Percentiles rank a stretch among this genome's conserved stretches.
Conservation (phyloP, 768 basidiomycete species). For the Lactarius hatsudake region DNA sequence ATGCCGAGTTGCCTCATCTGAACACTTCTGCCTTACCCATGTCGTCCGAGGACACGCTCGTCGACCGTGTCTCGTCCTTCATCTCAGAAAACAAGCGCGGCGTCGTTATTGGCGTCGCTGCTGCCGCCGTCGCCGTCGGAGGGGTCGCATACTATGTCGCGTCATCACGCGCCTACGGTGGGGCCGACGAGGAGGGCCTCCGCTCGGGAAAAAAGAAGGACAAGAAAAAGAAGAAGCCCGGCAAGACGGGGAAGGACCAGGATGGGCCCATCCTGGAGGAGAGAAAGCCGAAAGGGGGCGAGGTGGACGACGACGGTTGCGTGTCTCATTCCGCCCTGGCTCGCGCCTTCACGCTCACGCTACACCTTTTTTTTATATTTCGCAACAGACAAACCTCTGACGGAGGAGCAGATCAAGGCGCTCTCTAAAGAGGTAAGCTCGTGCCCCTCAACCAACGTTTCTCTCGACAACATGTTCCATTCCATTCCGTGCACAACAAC, state of each 20-base stretch:
- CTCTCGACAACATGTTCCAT: background rate
- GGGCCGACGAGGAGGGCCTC: constrained; percentile 26
- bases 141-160: constrained; percentile 77
- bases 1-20: background rate
- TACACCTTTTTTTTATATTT: constrained; percentile 7
- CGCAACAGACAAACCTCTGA: constrained; percentile 44
- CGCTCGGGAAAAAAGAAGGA: constrained; percentile 47
- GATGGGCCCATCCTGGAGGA: constrained; percentile 85
- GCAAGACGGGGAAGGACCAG: constrained; percentile 49
- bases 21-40: constrained; percentile 25
- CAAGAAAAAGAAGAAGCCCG: constrained; percentile 47
- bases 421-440: constrained; percentile 55
- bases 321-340: background rate
- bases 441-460: background rate
- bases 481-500: background rate
- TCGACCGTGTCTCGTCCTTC: constrained; percentile 66
- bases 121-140: constrained; percentile 65
- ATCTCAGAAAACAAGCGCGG: constrained; percentile 76
- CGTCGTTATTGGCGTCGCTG: constrained; percentile 69
- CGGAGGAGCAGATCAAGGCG: constrained; percentile 53
- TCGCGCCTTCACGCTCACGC: constrained; percentile 22
- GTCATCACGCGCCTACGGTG: constrained; percentile 43
- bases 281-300: constrained; percentile 43
- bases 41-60: constrained; percentile 38
- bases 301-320: constrained; percentile 31